Evolutionary conservation across 345 rosid species (phyloP).

Genomic region (Kandelia obovata): DNA sequence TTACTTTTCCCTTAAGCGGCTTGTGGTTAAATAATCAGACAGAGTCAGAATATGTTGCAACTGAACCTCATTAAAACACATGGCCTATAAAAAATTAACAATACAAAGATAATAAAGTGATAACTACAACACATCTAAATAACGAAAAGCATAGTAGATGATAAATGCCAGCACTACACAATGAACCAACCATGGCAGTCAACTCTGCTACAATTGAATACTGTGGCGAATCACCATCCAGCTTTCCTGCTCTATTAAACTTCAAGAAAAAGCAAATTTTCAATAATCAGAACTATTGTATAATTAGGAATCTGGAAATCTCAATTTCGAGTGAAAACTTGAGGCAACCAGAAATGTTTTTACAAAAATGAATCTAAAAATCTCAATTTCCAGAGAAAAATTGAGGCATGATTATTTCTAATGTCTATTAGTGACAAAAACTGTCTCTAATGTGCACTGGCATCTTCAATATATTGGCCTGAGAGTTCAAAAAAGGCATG

Average conservation of each 20-base stretch:
- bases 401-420: background rate
- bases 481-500: background rate
- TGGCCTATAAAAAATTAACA: constrained; percentile 34
- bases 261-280: constrained; percentile 23
- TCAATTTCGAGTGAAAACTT: background rate
- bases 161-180: constrained; percentile 13
- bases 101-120: background rate
- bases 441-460: no score
- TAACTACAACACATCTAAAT: background rate
- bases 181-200: constrained; percentile 57
- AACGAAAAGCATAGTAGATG: background rate
- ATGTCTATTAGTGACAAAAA: no score
- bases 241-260: constrained; percentile 77
- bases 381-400: background rate
- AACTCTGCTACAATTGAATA: constrained; percentile 66
- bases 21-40: constrained; percentile 63
- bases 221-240: constrained; percentile 66
- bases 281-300: background rate
- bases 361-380: no score
- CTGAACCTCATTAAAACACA: constrained; percentile 68
- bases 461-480: no score
- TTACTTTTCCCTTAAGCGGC: constrained; percentile 78
- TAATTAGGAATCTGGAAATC: background rate
- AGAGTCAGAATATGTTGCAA: constrained; percentile 64
- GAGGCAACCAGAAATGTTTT: background rate